Conservation (phyloP, 1,284 basidiomycete species). For the Athelia sp. region DNA sequence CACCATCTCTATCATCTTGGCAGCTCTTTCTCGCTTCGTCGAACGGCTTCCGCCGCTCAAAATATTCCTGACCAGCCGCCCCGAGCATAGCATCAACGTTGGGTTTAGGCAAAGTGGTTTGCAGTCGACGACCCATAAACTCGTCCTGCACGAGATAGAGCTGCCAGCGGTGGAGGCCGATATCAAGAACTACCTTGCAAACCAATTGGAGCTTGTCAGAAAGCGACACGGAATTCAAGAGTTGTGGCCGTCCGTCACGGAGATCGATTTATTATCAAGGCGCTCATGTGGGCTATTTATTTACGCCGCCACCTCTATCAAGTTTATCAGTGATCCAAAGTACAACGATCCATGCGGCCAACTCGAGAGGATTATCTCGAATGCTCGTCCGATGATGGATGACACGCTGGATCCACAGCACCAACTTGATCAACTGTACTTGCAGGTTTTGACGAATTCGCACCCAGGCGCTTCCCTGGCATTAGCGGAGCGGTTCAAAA, state of each 20-base stretch:
- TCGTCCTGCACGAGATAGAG: conserved; percentile 1
- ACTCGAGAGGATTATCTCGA: neutral
- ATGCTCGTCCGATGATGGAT: neutral
- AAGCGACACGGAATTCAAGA: neutral
- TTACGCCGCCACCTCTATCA: neutral
- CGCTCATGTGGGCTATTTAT: neutral
- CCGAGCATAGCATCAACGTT: neutral
- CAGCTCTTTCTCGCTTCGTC: neutral
- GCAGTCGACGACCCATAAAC: neutral
- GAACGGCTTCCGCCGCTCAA: neutral
- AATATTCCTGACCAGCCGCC: conserved; percentile 1
- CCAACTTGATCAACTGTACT: too few species aligned
- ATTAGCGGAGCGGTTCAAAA: too few species aligned
- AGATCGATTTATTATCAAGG: neutral
- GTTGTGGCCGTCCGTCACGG: neutral
- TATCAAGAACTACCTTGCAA: neutral
- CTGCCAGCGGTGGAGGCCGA: neutral
- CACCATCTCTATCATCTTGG: neutral
- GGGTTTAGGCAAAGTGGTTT: neutral
- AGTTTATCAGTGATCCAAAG: neutral
- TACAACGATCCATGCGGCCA: neutral
- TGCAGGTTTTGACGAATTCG: too few species aligned
- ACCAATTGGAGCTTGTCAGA: neutral
- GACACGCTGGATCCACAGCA: neutral
- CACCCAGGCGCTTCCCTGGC: too few species aligned